Evolutionary conservation across 805 yeast species (phyloP).

Genomic region (Nakazawaea siamensis): DNA sequence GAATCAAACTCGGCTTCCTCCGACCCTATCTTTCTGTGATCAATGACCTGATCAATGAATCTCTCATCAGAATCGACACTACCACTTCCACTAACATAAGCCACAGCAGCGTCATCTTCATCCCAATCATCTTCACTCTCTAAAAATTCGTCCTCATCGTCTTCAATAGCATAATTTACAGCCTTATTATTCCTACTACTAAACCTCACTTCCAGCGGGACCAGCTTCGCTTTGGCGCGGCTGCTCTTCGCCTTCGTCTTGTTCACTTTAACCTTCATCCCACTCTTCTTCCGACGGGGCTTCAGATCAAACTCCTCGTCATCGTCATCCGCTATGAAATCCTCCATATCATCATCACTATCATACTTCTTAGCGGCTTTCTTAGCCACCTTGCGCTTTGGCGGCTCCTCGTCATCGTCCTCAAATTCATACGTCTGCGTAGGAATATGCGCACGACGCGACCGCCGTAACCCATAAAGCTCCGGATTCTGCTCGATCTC

Average conservation of each 20-base stretch:
- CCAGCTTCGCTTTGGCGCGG: slow-evolving; percentile 13
- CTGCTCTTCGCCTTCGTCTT: slow-evolving; percentile 16
- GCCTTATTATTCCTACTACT: slow-evolving; percentile 64
- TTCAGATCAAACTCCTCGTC: slow-evolving; percentile 24
- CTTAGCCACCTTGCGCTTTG: slow-evolving; percentile 13
- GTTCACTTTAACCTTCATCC: slow-evolving; percentile 17
- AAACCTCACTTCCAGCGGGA: slow-evolving; percentile 54
- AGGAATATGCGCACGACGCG: slow-evolving; percentile 50
- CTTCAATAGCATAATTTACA: slow-evolving; percentile 74
- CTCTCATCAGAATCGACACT: slow-evolving; percentile 15
- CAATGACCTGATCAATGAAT: slow-evolving; percentile 35
- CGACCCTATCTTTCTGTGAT: slow-evolving; percentile 38
- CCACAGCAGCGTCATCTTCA: slow-evolving; percentile 11
- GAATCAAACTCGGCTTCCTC: slow-evolving; percentile 22
- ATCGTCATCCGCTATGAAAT: slow-evolving; percentile 16
- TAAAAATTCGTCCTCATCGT: slow-evolving; percentile 48
- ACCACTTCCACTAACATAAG: slow-evolving; percentile 13
- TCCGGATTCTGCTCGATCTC: slow-evolving; percentile 69
- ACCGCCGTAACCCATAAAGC: slow-evolving; percentile 74
- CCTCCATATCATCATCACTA: slow-evolving; percentile 25
- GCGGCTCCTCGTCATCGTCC: slow-evolving; percentile 22
- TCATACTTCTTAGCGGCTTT: slow-evolving; percentile 15
- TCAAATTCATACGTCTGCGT: slow-evolving; percentile 25
- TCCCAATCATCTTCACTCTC: slow-evolving; percentile 34
- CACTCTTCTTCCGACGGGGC: slow-evolving; percentile 23